Evolutionary conservation across 257 asterid species (phyloP).

Genomic region (Anisodus acutangulus): DNA sequence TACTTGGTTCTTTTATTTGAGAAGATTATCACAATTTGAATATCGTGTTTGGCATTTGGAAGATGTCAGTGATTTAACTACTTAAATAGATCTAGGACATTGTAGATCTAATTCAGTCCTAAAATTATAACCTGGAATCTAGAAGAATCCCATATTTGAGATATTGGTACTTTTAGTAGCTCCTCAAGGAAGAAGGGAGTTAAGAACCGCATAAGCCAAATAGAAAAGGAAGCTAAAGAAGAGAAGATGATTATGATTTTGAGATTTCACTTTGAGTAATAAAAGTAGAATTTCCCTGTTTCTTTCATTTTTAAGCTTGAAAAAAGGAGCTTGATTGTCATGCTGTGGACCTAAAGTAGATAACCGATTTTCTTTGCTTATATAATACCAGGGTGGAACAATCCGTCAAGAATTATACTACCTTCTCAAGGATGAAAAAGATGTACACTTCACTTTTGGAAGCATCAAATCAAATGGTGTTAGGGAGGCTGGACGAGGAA

Average conservation of each 20-base stretch:
- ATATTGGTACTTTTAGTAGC: not conserved
- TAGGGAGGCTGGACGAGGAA: slow-evolving; percentile 60
- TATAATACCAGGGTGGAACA: slow-evolving; percentile 61
- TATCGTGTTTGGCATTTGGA: not conserved
- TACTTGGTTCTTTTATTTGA: not conserved
- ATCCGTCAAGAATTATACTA: slow-evolving; percentile 69
- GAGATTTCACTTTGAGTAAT: not conserved
- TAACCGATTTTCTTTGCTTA: not conserved
- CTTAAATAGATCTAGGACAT: not conserved
- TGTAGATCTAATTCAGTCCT: not conserved
- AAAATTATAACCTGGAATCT: not conserved
- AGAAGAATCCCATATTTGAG: not conserved
- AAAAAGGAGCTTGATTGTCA: not conserved
- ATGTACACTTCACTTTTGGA: slow-evolving; percentile 67
- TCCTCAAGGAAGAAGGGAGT: not conserved
- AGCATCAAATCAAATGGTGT: slow-evolving; percentile 58
- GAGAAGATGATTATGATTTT: not conserved
- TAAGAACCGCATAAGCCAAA: not conserved
- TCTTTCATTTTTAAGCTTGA: not conserved
- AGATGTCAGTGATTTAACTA: not conserved
- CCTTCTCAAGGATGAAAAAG: slow-evolving; percentile 69
- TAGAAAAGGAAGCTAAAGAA: not conserved
- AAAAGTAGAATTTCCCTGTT: not conserved
- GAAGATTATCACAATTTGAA: not conserved
- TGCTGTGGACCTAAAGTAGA: not conserved